Evolutionary conservation across 148 eudicot genomes (phyloP), one percentile per base, ranked within the genome.

Genomic region (Pharnaceum exiguum): DNA sequence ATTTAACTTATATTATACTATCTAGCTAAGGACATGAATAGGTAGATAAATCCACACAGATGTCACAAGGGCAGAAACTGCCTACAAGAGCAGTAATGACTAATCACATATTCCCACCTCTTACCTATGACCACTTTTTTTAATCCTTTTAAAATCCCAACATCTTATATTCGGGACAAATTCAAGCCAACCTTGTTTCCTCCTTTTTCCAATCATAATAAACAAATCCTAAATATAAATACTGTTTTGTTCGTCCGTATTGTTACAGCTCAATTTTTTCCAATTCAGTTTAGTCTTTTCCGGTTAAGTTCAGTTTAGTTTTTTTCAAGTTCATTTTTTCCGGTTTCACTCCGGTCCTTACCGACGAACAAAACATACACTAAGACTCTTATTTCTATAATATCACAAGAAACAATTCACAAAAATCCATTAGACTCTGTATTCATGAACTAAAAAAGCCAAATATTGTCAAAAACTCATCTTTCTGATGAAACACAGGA

Each of bases 41-140:
- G 7, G 12, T n/a, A 32, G 19, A 32, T 26, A 59, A 17, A 39
- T 10, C 32, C 38, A 57, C 15, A 43, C 66, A 66, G 48, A 12
- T 58, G 74, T 74, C 74, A 69, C 24, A 69, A 33, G 11, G 53
- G 57, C 59, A 63, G 26, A n/a, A 57, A 52, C 5, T 62, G 29
- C 52, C 27, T 44, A 66, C 63, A 66, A 22, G 33, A 46, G 13
- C 25, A 36, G 32, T 30, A 27, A 38, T 60, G 47, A 68, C 63
- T 67, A 65, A 58, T 57, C 62, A 56, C 16, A 17, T 52, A 38
- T 57, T 43, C n/a, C 40, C 38, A 40, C 21, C 45, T 46, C 54
- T 33, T 60, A 5, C 18, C 23, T 26, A 8, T 5, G n/a, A 44
- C 43, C 3, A 33, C 29, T 12, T 39, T 21, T 60, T 19, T 17